These are phyloP conservation scores for Tricholoma sp. DNA, from an alignment of 768 basidiomycete genomes.

Conservation along the genomic window DNA sequence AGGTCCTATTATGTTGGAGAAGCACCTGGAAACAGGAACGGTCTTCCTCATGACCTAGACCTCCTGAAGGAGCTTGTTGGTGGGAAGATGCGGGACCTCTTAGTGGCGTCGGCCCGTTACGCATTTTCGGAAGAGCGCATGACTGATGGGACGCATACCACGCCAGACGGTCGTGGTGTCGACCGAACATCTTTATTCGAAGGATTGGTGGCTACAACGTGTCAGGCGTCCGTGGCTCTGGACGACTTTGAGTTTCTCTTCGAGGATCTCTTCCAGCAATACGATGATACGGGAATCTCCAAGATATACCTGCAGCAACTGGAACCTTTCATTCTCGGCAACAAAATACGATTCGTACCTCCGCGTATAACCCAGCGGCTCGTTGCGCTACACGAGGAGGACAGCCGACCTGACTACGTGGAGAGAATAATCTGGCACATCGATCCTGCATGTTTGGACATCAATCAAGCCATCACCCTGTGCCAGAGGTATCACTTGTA, in stretches of 20 bases:
- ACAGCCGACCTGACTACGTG: slow-evolving; percentile 64
- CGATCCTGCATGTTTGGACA: slow-evolving; percentile 84
- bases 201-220: slow-evolving; percentile 72
- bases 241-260: slow-evolving; percentile 84
- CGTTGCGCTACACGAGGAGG: slow-evolving; percentile 70
- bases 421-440: slow-evolving; percentile 96
- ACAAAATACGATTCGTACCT: slow-evolving; percentile 69
- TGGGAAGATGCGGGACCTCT: slow-evolving; percentile 71
- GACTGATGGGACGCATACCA: slow-evolving; percentile 80
- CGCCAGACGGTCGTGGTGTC: slow-evolving; percentile 82
- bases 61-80: slow-evolving; percentile 63
- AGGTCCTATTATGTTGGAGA: slow-evolving; percentile 75
- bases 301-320: slow-evolving; percentile 79
- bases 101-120: slow-evolving; percentile 83
- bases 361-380: slow-evolving; percentile 85
- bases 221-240: slow-evolving; percentile 75
- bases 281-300: slow-evolving; percentile 77
- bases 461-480: slow-evolving; percentile 85
- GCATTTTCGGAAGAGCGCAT: slow-evolving; percentile 95
- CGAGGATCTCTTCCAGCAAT: slow-evolving; percentile 89
- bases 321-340: slow-evolving; percentile 76
- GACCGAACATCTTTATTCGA: slow-evolving; percentile 90
- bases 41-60: slow-evolving; percentile 65
- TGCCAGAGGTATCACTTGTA: slow-evolving; percentile 83
- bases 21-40: slow-evolving; percentile 82